These are phyloP conservation scores for Sedum album DNA, from an alignment of 164 flowering plant genomes.

Conservation along the genomic window DNA sequence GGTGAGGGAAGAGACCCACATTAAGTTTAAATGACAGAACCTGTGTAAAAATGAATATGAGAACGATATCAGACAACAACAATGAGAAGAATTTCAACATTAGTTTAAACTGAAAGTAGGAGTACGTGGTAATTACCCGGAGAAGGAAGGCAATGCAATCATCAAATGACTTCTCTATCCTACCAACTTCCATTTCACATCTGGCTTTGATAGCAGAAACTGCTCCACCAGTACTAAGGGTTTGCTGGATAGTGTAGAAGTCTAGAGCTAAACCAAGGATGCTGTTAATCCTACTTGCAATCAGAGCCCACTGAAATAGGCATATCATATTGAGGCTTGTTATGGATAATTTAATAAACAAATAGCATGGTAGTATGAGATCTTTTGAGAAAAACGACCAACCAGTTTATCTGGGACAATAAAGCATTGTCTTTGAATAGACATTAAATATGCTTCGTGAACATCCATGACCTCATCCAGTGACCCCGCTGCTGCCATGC, in stretches of 20 bases:
- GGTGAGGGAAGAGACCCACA: constrained; percentile 90
- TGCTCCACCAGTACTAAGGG: constrained; percentile 62
- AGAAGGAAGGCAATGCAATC: constrained; percentile 96
- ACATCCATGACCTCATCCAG: constrained; percentile 97
- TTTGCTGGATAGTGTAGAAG: constrained; percentile 75
- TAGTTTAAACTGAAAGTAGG: no score
- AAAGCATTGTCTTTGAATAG: constrained; percentile 93
- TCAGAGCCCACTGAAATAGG: constrained; percentile 64
- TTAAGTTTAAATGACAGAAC: constrained; percentile 89
- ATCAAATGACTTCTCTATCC: constrained; percentile 91
- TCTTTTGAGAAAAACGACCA: constrained; percentile 7
- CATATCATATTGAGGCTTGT: not conserved
- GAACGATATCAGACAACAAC: not conserved
- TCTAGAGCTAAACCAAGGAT: constrained; percentile 93
- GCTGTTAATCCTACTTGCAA: constrained; percentile 84
- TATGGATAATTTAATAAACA: not conserved
- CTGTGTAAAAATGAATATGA: constrained; percentile 23
- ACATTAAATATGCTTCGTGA: constrained; percentile 81
- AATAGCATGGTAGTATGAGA: not conserved
- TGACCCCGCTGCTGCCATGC: constrained; percentile 78
- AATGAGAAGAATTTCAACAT: not conserved
- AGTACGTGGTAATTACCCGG: constrained; percentile 41
- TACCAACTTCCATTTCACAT: constrained; percentile 77
- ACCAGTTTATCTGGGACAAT: constrained; percentile 97
- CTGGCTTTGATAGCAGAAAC: constrained; percentile 72